Evolutionary conservation across 192 early-diverging fungal species (phyloP).

Genomic region (Blastocladiella britannica): DNA sequence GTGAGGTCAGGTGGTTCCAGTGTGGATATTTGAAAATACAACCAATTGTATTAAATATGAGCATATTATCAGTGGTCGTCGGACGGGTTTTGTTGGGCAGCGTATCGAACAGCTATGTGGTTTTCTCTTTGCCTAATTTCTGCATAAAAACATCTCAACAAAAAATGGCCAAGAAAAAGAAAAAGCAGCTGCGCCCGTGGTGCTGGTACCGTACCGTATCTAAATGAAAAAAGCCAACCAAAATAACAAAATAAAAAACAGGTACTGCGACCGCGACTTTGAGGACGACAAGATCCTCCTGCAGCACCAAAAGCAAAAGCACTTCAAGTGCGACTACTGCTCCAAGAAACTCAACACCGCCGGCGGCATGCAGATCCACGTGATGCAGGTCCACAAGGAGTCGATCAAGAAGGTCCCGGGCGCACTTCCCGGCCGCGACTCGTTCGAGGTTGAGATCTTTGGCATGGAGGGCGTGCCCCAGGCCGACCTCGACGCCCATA

Average conservation of each 20-base stretch:
- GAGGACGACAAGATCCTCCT: conserved; percentile 86
- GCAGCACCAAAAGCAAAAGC: conserved; percentile 79
- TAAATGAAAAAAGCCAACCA: neutral
- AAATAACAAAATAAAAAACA: conserved; percentile 3
- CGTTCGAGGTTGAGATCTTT: conserved; percentile 78
- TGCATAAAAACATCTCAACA: neutral
- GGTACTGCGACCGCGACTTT: conserved; percentile 92
- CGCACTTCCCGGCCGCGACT: conserved; percentile 62
- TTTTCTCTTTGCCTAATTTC: too few relatives aligned
- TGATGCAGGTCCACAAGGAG: conserved; percentile 84
- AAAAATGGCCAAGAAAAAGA: conserved; percentile 31
- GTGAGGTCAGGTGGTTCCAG: too few relatives aligned
- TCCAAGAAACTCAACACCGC: conserved; percentile 69
- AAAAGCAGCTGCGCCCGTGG: conserved; percentile 43
- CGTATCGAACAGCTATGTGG: too few relatives aligned
- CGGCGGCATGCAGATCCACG: conserved; percentile 73
- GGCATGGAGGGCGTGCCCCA: conserved; percentile 82
- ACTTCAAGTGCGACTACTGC: conserved; percentile 81
- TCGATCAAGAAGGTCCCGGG: conserved; percentile 57
- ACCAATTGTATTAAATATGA: too few relatives aligned
- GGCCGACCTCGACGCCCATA: conserved; percentile 51
- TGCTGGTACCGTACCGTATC: conserved; percentile 34
- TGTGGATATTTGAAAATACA: too few relatives aligned
- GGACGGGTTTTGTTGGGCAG: too few relatives aligned
- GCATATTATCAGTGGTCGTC: too few relatives aligned